Evolutionary conservation across 2,329 filamentous ascomycete species (phyloP), one percentile per base, ranked within the genome.

Genomic region (Fusarium robinianum): DNA sequence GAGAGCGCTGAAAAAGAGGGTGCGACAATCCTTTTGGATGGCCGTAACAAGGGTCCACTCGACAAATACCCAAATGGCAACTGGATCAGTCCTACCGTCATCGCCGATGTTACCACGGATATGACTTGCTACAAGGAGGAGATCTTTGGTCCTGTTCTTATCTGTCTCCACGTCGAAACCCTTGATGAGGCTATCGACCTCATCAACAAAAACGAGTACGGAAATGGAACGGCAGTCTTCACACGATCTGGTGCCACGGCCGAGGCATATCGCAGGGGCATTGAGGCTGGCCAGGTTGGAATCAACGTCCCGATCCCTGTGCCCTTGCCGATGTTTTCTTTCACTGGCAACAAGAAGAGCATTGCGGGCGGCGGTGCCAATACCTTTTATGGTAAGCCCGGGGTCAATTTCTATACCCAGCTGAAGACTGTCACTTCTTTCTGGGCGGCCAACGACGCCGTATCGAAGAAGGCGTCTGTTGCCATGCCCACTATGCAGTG

Each of bases 311-410:
- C 85, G 12, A 89, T 90, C n/a, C n/a, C n/a, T n/a, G n/a, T n/a
- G n/a, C n/a, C n/a, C n/a, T n/a, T n/a, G n/a, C n/a, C n/a, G n/a
- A 83, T 84, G 76, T 85, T 84, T 68, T 81, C 77, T 39, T 85
- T 85, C 64, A 85, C 82, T 15, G 82, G 81, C 29, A 85, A 85
- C 74, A 90, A 96, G 83, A 90, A 87, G 78, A 89, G 84, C 64
- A 77, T 96, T 41, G 92, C 91, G 0, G 92, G 91, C 39, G 90
- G 90, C 37, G 91, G 92, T 44, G 87, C 88, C 15, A 95, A 81
- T 72, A 95, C 90, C 10, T 96, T 97, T 67, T 97, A 97, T 71
- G 92, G 92, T 51, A 87, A 88, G 70, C 88, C 90, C 1, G 92
- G 91, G 16, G 71, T 97, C 64, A 83, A 87, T 63, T 97, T 97